phyloP scores from a whole-genome alignment of 257 asterid species.

The Coffea canephora region DNA sequence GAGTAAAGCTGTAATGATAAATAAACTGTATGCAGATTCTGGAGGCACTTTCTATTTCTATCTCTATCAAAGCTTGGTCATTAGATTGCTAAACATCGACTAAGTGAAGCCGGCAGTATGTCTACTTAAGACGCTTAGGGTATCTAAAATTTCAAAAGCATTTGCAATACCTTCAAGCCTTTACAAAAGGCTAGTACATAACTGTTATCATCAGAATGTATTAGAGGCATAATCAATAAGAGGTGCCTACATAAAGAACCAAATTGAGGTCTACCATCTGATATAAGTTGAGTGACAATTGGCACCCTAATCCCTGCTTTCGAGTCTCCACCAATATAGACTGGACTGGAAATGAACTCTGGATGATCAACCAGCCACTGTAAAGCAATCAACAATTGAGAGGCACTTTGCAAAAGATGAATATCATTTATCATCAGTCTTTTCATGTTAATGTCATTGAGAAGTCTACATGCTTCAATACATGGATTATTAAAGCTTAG shows the following conservation, averaged over 20 bases:
- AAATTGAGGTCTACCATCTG: slow-evolving; percentile 16
- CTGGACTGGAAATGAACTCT: slow-evolving; percentile 19
- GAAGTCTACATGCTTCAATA: neutral
- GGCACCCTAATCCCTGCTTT: slow-evolving; percentile 26
- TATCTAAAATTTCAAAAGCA: too few species aligned
- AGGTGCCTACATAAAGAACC: neutral
- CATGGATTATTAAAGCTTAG: neutral
- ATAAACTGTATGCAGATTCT: neutral
- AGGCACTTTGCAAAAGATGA: neutral
- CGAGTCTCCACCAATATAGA: slow-evolving; percentile 31
- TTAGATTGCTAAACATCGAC: neutral
- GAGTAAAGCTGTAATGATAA: neutral
- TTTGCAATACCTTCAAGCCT: neutral
- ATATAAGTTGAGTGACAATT: slow-evolving; percentile 26
- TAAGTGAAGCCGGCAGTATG: neutral
- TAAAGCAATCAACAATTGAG: neutral
- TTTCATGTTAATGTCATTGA: neutral
- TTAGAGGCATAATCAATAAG: neutral
- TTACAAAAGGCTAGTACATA: neutral
- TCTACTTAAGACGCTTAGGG: too few species aligned
- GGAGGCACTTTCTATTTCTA: neutral
- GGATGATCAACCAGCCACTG: slow-evolving; percentile 32
- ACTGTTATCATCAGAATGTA: neutral
- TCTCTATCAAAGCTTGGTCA: neutral
- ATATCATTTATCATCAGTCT: neutral